Evolutionary conservation across 306 rosid species (phyloP), one percentile per base, ranked within the genome.

Genomic region (Boehmeria nivea): DNA sequence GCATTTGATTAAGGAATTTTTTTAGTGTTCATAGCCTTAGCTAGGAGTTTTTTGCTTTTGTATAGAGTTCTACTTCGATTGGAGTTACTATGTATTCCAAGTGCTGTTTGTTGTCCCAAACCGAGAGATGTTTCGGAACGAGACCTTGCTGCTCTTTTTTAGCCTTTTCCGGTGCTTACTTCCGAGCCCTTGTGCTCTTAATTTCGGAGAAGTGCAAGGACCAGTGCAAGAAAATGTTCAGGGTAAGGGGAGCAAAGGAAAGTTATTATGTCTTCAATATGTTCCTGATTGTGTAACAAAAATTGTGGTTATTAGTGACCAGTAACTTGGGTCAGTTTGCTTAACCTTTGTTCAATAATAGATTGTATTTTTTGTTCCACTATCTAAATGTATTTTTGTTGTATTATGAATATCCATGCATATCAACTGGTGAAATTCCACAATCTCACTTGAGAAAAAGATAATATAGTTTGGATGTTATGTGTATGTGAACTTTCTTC

Each of bases 61-160:
- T 45, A 51, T 65, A 34, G 73, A 67, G 24, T 67, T 40, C 17
- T 40, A n/a, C 6, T 28, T 74, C 70, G 57, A 11, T 19, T 31
- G 65, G 57, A 60, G 31, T 51, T 53, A 78, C 34, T 20, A 50
- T 78, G 95, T 70, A 76, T 76, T 76, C 78, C 54, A 72, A 79
- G 57, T 79, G 85, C 78, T 80, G 85, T 72, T 76, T 82, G 61
- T 54, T 80, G 64, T 34, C 80, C 67, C 79, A 63, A 22, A 49
- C 78, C 33, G 78, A 61, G 68, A 76, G 78, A 59, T 78, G 84
- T 74, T 74, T 71, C 63, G 67, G 71, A 72, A 80, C 73, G 68
- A 77, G 84, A 72, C 79, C 76, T 4, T 75, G 82, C 61, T 69
- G 77, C 59, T 78, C 97, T 15, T 76, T 81, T 80, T 74, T 75